Conservation (phyloP, 2,329 filamentous ascomycete genomes). For the Ceratocystis alfenasii region DNA sequence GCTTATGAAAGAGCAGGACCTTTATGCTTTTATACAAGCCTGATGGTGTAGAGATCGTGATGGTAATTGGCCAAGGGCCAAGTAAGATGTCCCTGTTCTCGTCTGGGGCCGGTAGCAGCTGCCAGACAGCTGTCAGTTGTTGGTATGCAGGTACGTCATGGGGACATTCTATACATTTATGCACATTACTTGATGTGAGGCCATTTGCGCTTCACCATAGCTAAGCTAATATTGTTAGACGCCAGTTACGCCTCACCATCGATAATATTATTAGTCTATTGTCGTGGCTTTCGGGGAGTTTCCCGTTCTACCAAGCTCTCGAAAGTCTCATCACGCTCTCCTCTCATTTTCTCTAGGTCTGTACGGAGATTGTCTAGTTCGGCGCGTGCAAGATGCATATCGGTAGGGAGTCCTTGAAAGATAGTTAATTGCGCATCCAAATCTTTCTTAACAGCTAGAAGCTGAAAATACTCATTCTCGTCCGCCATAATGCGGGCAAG, state of each 20-base stretch:
- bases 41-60: not conserved
- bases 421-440: conserved; percentile 51
- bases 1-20: not conserved
- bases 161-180: too few species aligned
- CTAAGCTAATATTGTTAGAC: not conserved
- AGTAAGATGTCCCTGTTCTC: too few species aligned
- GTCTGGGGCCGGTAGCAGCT: too few species aligned
- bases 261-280: not conserved
- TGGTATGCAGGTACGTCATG: too few species aligned
- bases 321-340: conserved; percentile 59
- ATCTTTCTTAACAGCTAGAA: conserved; percentile 47
- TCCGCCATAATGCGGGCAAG: conserved; percentile 8
- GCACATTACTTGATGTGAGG: too few species aligned
- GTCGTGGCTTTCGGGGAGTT: conserved; percentile 20
- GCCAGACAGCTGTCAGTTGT: too few species aligned
- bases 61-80: not conserved
- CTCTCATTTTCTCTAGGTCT: conserved; percentile 50
- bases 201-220: too few species aligned
- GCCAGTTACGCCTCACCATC: too few species aligned
- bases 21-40: not conserved
- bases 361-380: conserved; percentile 56
- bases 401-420: conserved; percentile 62
- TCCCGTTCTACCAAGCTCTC: conserved; percentile 56
- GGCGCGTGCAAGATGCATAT: conserved; percentile 54
- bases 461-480: conserved; percentile 27